Evolutionary conservation across 306 rosid genomes (phyloP).

Genomic region (Cicer bijugum): DNA sequence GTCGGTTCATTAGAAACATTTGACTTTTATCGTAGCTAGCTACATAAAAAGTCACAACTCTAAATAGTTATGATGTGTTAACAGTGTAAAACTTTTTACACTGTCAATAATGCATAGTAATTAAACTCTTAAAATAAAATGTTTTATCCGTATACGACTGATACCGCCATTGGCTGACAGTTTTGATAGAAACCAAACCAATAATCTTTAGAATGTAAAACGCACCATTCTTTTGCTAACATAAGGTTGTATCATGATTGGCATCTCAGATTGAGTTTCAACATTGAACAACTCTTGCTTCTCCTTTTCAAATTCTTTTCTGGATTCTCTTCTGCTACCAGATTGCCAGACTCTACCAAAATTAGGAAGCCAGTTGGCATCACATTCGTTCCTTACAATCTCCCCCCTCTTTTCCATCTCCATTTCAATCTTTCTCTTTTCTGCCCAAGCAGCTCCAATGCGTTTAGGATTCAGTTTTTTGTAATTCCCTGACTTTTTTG

Average conservation of each 20-base stretch:
- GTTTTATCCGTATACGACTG: background rate
- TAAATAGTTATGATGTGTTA: too few species aligned
- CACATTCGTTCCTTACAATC: constrained; percentile 56
- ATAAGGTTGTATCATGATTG: constrained; percentile 75
- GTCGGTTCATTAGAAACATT: too few species aligned
- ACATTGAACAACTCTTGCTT: constrained; percentile 58
- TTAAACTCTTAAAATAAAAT: too few species aligned
- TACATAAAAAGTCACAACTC: too few species aligned
- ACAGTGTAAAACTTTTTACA: too few species aligned
- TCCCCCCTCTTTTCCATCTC: constrained; percentile 95
- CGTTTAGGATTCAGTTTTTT: constrained; percentile 78
- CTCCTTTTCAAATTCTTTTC: constrained; percentile 83
- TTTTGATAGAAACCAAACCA: constrained; percentile 19
- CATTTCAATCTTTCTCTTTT: constrained; percentile 81
- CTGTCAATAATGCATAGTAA: too few species aligned
- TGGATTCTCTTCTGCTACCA: constrained; percentile 88
- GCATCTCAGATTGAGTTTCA: constrained; percentile 61
- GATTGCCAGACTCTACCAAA: constrained; percentile 99
- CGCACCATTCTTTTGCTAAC: constrained; percentile 91
- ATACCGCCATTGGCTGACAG: constrained; percentile 14
- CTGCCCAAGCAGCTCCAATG: constrained; percentile 98
- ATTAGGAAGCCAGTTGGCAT: constrained; percentile 90
- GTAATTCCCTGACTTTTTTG: constrained; percentile 61
- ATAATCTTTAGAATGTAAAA: constrained; percentile 35
- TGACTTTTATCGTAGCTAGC: too few species aligned